phyloP scores from a whole-genome alignment of 192 early-diverging fungal genomes.

The Rhizophagus prolifer region DNA sequence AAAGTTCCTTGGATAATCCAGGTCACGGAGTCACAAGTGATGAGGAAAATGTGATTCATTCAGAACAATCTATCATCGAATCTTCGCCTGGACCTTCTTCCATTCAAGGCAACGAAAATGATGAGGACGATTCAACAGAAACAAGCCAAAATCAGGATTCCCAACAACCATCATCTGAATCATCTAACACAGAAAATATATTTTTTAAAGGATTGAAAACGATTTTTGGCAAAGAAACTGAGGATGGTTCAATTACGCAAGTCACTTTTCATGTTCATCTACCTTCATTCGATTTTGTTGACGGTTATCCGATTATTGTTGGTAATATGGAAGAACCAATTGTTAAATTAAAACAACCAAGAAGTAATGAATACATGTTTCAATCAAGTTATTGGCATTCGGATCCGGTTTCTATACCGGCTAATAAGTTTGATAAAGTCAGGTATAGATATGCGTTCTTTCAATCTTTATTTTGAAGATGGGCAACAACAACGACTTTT shows the following conservation, averaged over 20 bases:
- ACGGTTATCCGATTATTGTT: neutral
- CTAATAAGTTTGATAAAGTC: neutral
- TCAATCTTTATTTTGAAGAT: neutral
- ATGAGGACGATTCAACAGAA: neutral
- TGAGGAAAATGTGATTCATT: neutral
- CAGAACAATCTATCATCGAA: neutral
- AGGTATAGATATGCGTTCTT: neutral
- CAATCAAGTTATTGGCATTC: neutral
- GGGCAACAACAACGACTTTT: neutral
- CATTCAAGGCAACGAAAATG: no score
- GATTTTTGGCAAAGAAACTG: neutral
- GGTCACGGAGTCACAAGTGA: neutral
- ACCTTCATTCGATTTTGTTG: neutral
- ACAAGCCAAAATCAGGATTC: neutral
- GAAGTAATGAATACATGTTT: neutral
- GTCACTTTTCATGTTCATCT: slow-evolving; percentile 13
- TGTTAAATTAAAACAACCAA: neutral
- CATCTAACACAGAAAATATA: neutral
- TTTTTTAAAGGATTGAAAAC: neutral
- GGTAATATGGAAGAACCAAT: slow-evolving; percentile 16
- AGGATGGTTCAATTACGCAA: neutral
- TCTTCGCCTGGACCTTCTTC: neutral
- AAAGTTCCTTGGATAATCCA: neutral
- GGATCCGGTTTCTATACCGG: neutral
- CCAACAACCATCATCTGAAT: neutral